These are phyloP conservation scores for Mediolabrus comicus DNA, from an alignment of 108 stramenopile genomes.

Conservation along the genomic window DNA sequence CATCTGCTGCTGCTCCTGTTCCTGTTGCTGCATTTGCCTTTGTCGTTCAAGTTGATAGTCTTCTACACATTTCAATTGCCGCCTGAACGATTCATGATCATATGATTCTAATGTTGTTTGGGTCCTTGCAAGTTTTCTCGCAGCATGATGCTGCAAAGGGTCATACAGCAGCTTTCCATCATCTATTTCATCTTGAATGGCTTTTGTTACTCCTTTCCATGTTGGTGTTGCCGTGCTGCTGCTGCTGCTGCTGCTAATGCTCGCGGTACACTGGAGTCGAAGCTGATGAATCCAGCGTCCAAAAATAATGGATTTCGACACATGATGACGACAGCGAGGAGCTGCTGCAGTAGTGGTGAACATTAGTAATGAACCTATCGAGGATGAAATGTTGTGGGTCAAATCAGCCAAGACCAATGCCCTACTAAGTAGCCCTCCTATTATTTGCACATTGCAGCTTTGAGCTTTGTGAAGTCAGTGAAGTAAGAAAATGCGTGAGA, in stretches of 20 bases:
- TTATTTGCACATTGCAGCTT: too few species aligned
- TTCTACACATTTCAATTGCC: slow-evolving; percentile 13
- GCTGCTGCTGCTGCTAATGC: not conserved
- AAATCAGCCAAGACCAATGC: too few species aligned
- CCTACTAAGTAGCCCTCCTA: too few species aligned
- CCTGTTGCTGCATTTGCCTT: not conserved
- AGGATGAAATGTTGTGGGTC: too few species aligned
- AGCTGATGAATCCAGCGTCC: not conserved
- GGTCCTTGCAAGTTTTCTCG: slow-evolving; percentile 52
- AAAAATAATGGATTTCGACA: too few species aligned
- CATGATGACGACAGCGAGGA: too few species aligned
- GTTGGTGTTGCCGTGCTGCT: not conserved
- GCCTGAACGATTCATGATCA: slow-evolving; percentile 11
- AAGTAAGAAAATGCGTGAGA: too few species aligned
- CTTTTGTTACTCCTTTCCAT: not conserved
- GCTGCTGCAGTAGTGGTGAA: too few species aligned
- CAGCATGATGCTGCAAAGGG: slow-evolving; percentile 52
- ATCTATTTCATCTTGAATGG: slow-evolving; percentile 5
- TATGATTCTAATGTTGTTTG: slow-evolving; percentile 56
- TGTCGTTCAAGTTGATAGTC: not conserved
- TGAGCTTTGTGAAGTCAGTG: too few species aligned
- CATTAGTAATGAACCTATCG: too few species aligned
- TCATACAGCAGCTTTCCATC: slow-evolving; percentile 32
- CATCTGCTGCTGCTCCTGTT: slow-evolving; percentile 4
- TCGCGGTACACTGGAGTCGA: not conserved